Evolutionary conservation across 2,329 filamentous ascomycete species (phyloP).

Genomic region (Emmonsia crescens): DNA sequence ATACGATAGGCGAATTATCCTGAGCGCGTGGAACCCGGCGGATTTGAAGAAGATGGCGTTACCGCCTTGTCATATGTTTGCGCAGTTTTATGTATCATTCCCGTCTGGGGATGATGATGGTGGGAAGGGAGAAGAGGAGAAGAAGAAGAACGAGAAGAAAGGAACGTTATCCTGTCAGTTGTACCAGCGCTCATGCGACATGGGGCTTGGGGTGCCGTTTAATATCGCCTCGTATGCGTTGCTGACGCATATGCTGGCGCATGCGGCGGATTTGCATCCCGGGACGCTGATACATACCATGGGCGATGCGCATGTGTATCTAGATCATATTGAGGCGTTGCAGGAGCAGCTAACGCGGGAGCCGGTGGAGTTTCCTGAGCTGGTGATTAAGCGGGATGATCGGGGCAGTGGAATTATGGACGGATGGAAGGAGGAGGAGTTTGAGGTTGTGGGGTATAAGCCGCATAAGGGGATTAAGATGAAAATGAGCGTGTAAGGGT

Average conservation of each 20-base stretch:
- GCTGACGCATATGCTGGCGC: constrained; percentile 88
- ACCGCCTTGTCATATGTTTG: constrained; percentile 95
- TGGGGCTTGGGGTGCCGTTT: constrained; percentile 94
- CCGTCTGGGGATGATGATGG: constrained; percentile 35
- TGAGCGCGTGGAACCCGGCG: constrained; percentile 87
- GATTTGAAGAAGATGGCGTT: constrained; percentile 82
- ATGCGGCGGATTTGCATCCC: constrained; percentile 71
- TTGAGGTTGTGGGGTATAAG: constrained; percentile 76
- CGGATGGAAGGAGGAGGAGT: constrained; percentile 80
- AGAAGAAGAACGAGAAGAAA: constrained; percentile 35
- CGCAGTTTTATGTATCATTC: constrained; percentile 85
- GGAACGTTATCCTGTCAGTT: constrained; percentile 77
- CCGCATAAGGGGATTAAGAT: constrained; percentile 88
- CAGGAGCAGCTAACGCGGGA: constrained; percentile 68
- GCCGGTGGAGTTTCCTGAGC: constrained; percentile 66
- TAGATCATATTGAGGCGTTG: constrained; percentile 83
- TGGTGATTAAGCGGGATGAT: constrained; percentile 59
- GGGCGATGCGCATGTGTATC: constrained; percentile 96
- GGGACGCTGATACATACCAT: constrained; percentile 89
- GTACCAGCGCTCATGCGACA: constrained; percentile 91
- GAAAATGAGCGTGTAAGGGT: constrained; percentile 83
- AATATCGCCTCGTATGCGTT: constrained; percentile 94
- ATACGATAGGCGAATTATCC: constrained; percentile 79
- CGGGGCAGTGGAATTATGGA: constrained; percentile 80
- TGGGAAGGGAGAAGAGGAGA: constrained; percentile 19